These are phyloP conservation scores for Cyclotella baltica DNA, from an alignment of 108 stramenopile species.

Conservation along the genomic window DNA sequence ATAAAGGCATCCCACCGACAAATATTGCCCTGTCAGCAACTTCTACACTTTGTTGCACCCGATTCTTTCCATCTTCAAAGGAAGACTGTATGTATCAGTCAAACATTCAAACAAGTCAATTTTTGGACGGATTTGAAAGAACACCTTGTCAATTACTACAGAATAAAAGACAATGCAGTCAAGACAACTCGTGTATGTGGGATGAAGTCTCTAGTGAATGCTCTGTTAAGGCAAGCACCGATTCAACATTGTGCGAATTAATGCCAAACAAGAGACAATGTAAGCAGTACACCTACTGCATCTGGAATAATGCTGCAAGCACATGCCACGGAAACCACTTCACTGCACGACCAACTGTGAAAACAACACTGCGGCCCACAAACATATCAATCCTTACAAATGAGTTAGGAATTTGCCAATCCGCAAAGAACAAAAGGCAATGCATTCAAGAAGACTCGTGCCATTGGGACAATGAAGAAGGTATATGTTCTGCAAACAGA, in stretches of 20 bases:
- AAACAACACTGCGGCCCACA: neutral
- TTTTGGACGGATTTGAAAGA: neutral
- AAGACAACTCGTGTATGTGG: neutral
- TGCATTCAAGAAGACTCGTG: slow-evolving; percentile 1
- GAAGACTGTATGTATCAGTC: slow-evolving; percentile 8
- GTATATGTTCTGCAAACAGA: neutral
- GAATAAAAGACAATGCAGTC: neutral
- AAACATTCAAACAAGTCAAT: neutral
- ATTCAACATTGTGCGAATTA: neutral
- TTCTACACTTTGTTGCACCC: neutral
- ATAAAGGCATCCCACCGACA: slow-evolving; percentile 12
- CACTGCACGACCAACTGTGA: neutral
- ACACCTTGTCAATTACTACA: neutral
- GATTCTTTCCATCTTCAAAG: neutral
- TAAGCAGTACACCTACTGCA: neutral
- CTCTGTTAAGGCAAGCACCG: neutral
- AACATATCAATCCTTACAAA: neutral
- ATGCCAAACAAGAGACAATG: neutral
- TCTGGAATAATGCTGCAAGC: neutral
- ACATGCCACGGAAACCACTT: neutral
- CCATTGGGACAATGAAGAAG: neutral
- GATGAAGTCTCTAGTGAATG: neutral
- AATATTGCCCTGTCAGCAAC: slow-evolving; percentile 9
- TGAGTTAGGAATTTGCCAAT: neutral
- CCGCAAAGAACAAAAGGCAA: neutral